These are phyloP conservation scores for Dentipellis sp. DNA, from an alignment of 768 basidiomycete species.

Conservation along the genomic window DNA sequence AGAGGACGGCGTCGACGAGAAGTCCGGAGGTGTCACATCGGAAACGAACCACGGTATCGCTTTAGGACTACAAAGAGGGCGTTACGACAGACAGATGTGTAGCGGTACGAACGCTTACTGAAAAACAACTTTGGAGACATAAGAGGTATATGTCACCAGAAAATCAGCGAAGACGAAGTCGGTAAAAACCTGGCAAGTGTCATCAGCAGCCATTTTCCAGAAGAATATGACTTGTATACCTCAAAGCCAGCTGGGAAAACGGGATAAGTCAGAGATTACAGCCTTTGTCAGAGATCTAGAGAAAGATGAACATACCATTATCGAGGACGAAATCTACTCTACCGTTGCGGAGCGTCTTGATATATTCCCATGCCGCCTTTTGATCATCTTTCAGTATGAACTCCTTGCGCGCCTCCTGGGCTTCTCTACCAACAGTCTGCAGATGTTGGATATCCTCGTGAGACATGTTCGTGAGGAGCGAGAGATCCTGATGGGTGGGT, in stretches of 20 bases:
- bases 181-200: constrained; percentile 68
- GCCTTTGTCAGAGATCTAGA: background rate
- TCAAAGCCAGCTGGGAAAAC: constrained; percentile 75
- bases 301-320: constrained; percentile 46
- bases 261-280: background rate
- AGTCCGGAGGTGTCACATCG: constrained; percentile 86
- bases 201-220: background rate
- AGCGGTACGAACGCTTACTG: constrained; percentile 48
- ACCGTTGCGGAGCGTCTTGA: constrained; percentile 41
- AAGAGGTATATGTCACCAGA: constrained; percentile 80
- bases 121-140: constrained; percentile 75
- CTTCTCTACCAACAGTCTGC: constrained; percentile 76
- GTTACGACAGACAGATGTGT: background rate
- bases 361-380: constrained; percentile 59
- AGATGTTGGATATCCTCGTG: constrained; percentile 75
- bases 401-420: constrained; percentile 63
- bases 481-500: constrained; percentile 55
- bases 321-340: constrained; percentile 86
- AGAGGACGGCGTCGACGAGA: constrained; percentile 44
- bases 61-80: constrained; percentile 56
- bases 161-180: constrained; percentile 93
- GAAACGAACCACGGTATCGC: constrained; percentile 97
- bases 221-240: constrained; percentile 28
- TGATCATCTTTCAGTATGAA: constrained; percentile 86
- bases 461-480: constrained; percentile 79